Percentiles rank a stretch among this genome's conserved stretches.
These are phyloP conservation scores for Coniochaeta hoffmannii DNA, from an alignment of 2,329 filamentous ascomycete genomes.

Conservation along the genomic window DNA sequence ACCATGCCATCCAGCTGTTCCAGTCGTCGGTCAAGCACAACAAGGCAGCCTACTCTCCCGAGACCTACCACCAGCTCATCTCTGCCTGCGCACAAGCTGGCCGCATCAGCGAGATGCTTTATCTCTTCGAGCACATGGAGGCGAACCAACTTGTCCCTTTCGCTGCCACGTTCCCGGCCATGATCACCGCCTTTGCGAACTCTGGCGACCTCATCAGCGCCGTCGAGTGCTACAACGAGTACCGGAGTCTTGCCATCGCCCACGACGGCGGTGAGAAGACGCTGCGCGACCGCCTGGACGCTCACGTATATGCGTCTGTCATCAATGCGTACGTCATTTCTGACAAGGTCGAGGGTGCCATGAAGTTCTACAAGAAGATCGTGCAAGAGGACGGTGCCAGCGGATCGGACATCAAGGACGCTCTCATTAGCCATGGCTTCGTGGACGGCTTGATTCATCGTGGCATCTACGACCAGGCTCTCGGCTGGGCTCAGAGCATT, in stretches of 20 bases:
- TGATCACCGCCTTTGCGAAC: constrained; percentile 90
- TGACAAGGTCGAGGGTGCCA: constrained; percentile 71
- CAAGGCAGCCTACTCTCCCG: constrained; percentile 62
- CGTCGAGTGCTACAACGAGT: constrained; percentile 93
- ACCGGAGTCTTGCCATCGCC: constrained; percentile 79
- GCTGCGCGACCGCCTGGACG: constrained; percentile 66
- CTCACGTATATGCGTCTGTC: constrained; percentile 82
- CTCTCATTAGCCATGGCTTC: constrained; percentile 66
- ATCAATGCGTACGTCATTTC: constrained; percentile 83
- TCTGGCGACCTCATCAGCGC: constrained; percentile 78
- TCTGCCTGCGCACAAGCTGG: constrained; percentile 79
- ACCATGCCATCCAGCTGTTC: constrained; percentile 80
- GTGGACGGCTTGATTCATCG: constrained; percentile 69
- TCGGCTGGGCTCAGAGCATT: constrained; percentile 63
- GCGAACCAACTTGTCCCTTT: constrained; percentile 63
- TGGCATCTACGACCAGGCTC: constrained; percentile 64
- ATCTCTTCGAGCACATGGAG: constrained; percentile 89
- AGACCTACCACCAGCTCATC: constrained; percentile 80
- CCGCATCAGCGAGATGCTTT: constrained; percentile 80
- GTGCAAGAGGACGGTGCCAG: constrained; percentile 53
- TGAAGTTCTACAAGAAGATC: constrained; percentile 80
- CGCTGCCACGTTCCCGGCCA: constrained; percentile 77
- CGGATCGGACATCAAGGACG: constrained; percentile 58
- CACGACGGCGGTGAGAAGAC: constrained; percentile 67
- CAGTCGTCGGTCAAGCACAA: constrained; percentile 61